Evolutionary conservation across 768 basidiomycete genomes (phyloP), one percentile per base, ranked within the genome.

Genomic region (Lactarius quietus): DNA sequence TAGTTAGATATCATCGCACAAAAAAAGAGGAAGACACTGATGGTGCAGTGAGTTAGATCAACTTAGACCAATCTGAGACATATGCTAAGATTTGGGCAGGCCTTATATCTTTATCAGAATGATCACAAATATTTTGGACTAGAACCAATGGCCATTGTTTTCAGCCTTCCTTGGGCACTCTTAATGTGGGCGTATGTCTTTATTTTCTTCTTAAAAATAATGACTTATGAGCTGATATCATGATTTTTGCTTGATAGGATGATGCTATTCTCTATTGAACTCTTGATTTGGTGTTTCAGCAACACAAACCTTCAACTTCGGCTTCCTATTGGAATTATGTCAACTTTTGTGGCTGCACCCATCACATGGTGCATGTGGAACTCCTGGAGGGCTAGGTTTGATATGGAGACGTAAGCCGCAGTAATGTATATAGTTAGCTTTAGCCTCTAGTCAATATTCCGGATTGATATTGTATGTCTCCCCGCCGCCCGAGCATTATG

Each of bases 161-260:
- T 84, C 63, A 81, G 82, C 62, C 70, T 86, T 9, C 85, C 85
- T 0, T 82, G 83, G 62, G 81, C 83, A 2, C 73, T 85, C 29
- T 75, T 86, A 33, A 80, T 86, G 76, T 86, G 84, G 84, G 79
- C 79, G 85, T 85, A 69, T 73, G 84, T 78, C 3, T 15, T 12
- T 3, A n/a, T 18, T 23, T 7, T n/a, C 26, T 7, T 26, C 45
- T 48, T 14, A 45, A 14, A 9, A n/a, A 6, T 45, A 23, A 1
- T 41, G 6, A 18, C 39, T 45, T 23, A 10, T 2, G 12, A 4
- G 45, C 45, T 45, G n/a, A 45, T 14, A 9, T 14, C 12, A 3
- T 6, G 39, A 18, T 15, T 3, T n/a, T 14, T 6, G 23, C 45
- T 23, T 6, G 10, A 45, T n/a, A 45, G 45, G n/a, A 23, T 45